A percentile compares a stretch with the other conserved stretches of the same genome.
phyloP scores from a whole-genome alignment of 192 early-diverging fungal species.

The Backusella psychrophila region DNA sequence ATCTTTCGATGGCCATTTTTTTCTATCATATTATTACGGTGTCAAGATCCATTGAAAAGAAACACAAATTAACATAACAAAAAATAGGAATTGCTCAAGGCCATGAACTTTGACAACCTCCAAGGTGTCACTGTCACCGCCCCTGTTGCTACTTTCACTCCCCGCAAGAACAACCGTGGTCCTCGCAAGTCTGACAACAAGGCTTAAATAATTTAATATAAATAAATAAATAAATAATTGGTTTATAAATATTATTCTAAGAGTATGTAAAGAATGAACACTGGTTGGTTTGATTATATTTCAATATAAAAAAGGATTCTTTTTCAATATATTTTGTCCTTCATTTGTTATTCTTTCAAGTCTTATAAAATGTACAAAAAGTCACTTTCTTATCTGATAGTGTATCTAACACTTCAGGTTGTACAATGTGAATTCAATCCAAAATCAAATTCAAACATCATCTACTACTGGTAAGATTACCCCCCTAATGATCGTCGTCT shows the following conservation, averaged over 20 bases:
- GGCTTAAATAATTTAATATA: constrained; percentile 19
- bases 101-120: constrained; percentile 93
- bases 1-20: constrained; percentile 35
- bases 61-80: not conserved
- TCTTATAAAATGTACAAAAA: not conserved
- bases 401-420: not conserved
- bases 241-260: not conserved
- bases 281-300: constrained; percentile 1
- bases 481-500: not conserved
- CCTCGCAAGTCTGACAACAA: constrained; percentile 29
- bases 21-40: constrained; percentile 20
- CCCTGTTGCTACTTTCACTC: constrained; percentile 35
- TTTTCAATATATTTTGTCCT: not conserved
- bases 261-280: constrained; percentile 7
- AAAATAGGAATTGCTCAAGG: constrained; percentile 87
- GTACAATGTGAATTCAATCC: not conserved
- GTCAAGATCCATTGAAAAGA: constrained; percentile 31
- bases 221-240: constrained; percentile 1
- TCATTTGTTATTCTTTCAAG: not conserved
- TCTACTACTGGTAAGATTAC: constrained; percentile 1
- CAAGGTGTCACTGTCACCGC: constrained; percentile 73
- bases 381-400: not conserved
- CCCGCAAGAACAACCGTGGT: constrained; percentile 32
- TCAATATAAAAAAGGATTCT: not conserved
- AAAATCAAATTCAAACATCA: constrained; percentile 4